Percentiles rank a stretch among this genome's conserved stretches.
Conservation (phyloP, 2,329 filamentous ascomycete genomes). For the Chalara sp. region DNA sequence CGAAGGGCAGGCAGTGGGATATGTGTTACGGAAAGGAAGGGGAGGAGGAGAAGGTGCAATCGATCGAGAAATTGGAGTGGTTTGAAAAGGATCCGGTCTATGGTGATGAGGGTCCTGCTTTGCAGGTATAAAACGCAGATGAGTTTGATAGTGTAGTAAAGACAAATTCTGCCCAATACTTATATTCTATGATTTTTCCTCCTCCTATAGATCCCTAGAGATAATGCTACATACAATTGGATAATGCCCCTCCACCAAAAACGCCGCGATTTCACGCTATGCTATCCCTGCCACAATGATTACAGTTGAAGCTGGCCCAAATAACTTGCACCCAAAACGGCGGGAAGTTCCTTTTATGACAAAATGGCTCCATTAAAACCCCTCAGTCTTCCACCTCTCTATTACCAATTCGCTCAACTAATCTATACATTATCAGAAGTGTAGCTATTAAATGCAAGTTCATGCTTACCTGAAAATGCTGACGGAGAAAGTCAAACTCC, state of each 20-base stretch:
- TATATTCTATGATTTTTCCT: not conserved
- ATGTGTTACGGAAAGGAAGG: constrained; percentile 62
- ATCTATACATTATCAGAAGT: constrained; percentile 29
- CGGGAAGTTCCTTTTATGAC: too few species aligned
- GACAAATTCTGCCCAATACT: too few species aligned
- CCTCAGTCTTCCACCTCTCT: constrained; percentile 36
- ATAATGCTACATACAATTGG: too few species aligned
- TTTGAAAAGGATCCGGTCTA: constrained; percentile 55
- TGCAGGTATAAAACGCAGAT: not conserved
- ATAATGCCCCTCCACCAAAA: too few species aligned
- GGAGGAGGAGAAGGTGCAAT: constrained; percentile 48
- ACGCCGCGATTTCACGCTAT: too few species aligned
- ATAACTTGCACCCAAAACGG: too few species aligned
- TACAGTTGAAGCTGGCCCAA: too few species aligned
- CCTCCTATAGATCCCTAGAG: not conserved
- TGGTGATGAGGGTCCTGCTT: constrained; percentile 44
- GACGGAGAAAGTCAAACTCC: constrained; percentile 83
- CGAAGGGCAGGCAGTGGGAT: constrained; percentile 50
- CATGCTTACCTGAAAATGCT: constrained; percentile 62
- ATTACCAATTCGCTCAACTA: constrained; percentile 54
- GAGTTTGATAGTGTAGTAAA: too few species aligned
- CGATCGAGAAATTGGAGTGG: constrained; percentile 46
- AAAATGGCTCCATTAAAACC: too few species aligned
- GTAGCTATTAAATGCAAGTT: not conserved
- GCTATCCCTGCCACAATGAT: too few species aligned